These are phyloP conservation scores for Leishmania braziliensis DNA, from an alignment of 208 protist species.

Conservation along the genomic window DNA sequence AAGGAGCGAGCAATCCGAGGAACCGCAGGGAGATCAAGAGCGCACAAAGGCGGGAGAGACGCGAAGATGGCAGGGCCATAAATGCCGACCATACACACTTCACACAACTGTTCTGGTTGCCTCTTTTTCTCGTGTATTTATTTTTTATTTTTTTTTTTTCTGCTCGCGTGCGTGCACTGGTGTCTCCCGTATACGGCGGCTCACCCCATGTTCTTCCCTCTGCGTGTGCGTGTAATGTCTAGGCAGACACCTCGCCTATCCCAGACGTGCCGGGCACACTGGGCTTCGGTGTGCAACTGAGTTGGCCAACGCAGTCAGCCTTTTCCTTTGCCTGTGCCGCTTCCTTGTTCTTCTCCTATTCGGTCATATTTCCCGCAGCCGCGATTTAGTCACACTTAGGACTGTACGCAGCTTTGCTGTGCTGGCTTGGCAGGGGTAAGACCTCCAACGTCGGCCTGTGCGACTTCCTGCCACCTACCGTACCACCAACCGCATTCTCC, in stretches of 20 bases:
- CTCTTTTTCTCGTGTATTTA: background rate
- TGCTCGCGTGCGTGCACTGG: background rate
- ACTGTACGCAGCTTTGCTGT: background rate
- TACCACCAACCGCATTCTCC: background rate
- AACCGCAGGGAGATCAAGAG: background rate
- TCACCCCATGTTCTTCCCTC: background rate
- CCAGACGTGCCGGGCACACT: background rate
- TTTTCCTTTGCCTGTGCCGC: background rate
- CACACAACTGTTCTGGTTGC: no score
- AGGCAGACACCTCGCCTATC: background rate
- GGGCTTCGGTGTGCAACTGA: background rate
- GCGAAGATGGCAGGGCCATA: background rate
- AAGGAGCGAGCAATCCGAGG: background rate
- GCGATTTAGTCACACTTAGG: background rate
- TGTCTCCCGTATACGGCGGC: no score
- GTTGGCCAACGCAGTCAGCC: background rate
- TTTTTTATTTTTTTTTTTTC: background rate
- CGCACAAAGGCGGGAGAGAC: background rate
- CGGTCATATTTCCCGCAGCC: no score
- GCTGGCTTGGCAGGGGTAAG: background rate
- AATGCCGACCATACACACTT: no score
- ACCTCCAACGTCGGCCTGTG: background rate
- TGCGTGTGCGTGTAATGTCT: background rate
- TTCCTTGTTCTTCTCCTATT: background rate
- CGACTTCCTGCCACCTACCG: background rate